Evolutionary conservation across 768 basidiomycete genomes (phyloP), one percentile per base, ranked within the genome.

Genomic region (Boletus fagicola): DNA sequence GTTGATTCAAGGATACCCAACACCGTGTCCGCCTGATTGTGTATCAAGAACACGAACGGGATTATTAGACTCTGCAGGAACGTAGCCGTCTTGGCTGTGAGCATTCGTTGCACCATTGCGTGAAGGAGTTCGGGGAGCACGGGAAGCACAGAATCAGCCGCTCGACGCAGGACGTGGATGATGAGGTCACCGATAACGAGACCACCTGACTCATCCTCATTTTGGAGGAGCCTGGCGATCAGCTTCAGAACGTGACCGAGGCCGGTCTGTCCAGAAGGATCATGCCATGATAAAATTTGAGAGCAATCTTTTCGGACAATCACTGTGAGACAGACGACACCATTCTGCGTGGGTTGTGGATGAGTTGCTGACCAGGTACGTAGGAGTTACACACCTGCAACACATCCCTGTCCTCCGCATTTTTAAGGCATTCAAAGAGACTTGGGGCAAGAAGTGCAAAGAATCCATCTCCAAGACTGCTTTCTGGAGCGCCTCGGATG

Each of bases 181-280:
- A 99, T 90, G 43, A 99, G 78, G 67, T 98, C 96, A 20, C 97
- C 97, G 47, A 98, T 88, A 51, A 90, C 88, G 22, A 98, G 81
- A 11, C 95, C 96, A 40, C 90, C 94, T 0, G 94, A 89, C 72
- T 99, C 97, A 59, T 94, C 90, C 60, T 90, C 84, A 58, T 78
- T 83, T 55, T 85, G 82, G 28, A 99, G 77, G 45, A 91, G 81
- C 59, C 83, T 85, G 28, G 88, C 92, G 36, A 98, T 84, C 42
- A 97, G 76, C 13, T 79, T 78, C 46, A 98, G 78, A 16, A 90
- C 80, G 57, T 85, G 79, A 36, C 88, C 83, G 11, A 98, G 81
- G 15, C 96, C 96, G 28, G 81, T 82, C 60, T 85, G 82, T 22
- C 90, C 87, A 44, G 78, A 77, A 0, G 75, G 61, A 61, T 90